Base-by-base conservation (phyloP, 169 alveolate species). In the Theileria parva region DNA sequence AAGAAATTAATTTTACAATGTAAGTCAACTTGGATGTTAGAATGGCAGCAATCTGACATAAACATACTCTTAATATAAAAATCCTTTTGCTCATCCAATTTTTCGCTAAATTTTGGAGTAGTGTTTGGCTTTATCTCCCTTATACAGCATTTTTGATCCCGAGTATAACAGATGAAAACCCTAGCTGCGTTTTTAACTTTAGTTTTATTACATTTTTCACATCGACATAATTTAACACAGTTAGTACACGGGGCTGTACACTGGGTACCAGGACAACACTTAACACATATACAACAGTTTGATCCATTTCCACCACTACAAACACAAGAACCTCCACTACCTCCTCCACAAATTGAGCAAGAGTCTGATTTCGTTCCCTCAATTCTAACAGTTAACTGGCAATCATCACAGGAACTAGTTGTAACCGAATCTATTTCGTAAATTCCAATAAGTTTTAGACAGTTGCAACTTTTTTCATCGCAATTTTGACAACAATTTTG, bases 301-400 rank as follows among this genome's bases (percentile, higher is more conserved):
- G 44, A 2, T 11, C 37, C 37, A 9, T 28, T 59, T 11, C 15
- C 53, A 44, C 1, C 37, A 55, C 11, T 11, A 59, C 67, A 59
- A 0, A 15, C 0, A 59, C 67, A 59, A 11, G 67, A 11, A 3
- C 67, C 67, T 25, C 67, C 67, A 2, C n/a, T 11, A n/a, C n/a
- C n/a, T 59, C 17, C 30, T 8, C 44, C 17, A 17, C 67, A 59
- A 0, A 5, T 59, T 9, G 67, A 59, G 7, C 44, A 28, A n/a
- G n/a, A n/a, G n/a, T n/a, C n/a, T n/a, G n/a, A n/a, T n/a, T n/a
- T n/a, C n/a, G 71, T 28, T 11, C 11, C 88, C 53, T 74, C 81
- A 11, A 80, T 27, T 21, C 59, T 15, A 17, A 80, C 30, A 7
- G 88, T 55, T 61, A 80, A 44, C 63, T 80, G 77, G 55, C 88